Conservation (phyloP, 208 protist genomes). For the Crithidia bombi region DNA sequence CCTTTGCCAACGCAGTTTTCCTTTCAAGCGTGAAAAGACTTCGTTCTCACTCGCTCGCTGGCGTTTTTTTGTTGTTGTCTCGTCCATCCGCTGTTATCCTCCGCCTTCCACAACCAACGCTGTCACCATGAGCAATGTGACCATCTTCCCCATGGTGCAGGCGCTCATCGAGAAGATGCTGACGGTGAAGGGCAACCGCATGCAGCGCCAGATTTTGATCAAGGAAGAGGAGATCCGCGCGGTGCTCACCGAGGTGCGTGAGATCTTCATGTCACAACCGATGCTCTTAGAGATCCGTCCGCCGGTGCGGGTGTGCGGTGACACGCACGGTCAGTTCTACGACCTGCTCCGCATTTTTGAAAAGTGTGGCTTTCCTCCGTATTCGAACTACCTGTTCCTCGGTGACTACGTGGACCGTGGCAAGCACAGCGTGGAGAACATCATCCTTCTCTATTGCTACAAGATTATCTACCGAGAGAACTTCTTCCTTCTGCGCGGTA, state of each 20-base stretch:
- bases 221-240: conserved; percentile 86
- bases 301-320: conserved; percentile 92
- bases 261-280: conserved; percentile 92
- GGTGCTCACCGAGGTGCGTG: conserved; percentile 67
- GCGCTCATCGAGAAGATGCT: conserved; percentile 79
- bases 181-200: conserved; percentile 51
- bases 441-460: conserved; percentile 91
- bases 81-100: too few species aligned
- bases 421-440: conserved; percentile 95
- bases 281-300: conserved; percentile 89
- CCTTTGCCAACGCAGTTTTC: too few species aligned
- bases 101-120: too few species aligned
- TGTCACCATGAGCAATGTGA: not conserved
- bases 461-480: conserved; percentile 98
- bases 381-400: conserved; percentile 99
- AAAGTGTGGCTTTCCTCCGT: conserved; percentile 98
- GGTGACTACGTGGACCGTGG: conserved; percentile 99
- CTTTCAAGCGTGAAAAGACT: too few species aligned
- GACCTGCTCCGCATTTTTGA: conserved; percentile 99
- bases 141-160: not conserved
- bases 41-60: too few species aligned
- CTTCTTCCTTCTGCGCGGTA: conserved; percentile 99
- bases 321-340: conserved; percentile 99
- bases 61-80: too few species aligned
- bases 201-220: conserved; percentile 77